phyloP scores from a whole-genome alignment of 2,329 filamentous ascomycete genomes.

The Phaeoacremonium minimum region DNA sequence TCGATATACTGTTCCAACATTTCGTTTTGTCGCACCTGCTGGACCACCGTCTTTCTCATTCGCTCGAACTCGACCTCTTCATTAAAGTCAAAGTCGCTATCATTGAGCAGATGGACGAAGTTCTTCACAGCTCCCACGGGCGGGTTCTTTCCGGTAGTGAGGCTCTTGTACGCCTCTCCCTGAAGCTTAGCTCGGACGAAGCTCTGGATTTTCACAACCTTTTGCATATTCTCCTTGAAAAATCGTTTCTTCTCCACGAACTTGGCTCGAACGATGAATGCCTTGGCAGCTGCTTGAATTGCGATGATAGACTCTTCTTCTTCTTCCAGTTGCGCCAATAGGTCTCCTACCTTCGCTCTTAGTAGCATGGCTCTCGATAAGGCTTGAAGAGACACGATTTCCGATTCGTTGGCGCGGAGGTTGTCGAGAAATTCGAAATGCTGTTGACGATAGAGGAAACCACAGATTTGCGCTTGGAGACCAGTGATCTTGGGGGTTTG shows the following conservation, averaged over 20 bases:
- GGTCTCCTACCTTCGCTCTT: constrained; percentile 66
- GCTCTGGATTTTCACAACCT: constrained; percentile 97
- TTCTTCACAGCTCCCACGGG: constrained; percentile 96
- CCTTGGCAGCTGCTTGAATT: constrained; percentile 71
- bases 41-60: constrained; percentile 90
- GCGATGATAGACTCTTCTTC: constrained; percentile 74
- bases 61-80: constrained; percentile 97
- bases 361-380: constrained; percentile 75
- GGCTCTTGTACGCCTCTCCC: constrained; percentile 94
- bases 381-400: constrained; percentile 69
- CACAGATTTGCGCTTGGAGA: constrained; percentile 65
- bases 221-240: constrained; percentile 97
- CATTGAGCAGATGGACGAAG: constrained; percentile 95
- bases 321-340: constrained; percentile 74
- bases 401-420: constrained; percentile 63
- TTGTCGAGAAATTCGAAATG: constrained; percentile 62
- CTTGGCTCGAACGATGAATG: constrained; percentile 64
- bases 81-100: constrained; percentile 98
- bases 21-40: constrained; percentile 96
- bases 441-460: constrained; percentile 57
- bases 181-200: constrained; percentile 93
- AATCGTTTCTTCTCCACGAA: constrained; percentile 84
- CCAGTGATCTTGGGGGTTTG: constrained; percentile 52
- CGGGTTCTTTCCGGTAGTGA: constrained; percentile 94
- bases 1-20: constrained; percentile 97